Conservation (phyloP, 2,329 filamentous ascomycete genomes). For the Didymosphaeria variabile region DNA sequence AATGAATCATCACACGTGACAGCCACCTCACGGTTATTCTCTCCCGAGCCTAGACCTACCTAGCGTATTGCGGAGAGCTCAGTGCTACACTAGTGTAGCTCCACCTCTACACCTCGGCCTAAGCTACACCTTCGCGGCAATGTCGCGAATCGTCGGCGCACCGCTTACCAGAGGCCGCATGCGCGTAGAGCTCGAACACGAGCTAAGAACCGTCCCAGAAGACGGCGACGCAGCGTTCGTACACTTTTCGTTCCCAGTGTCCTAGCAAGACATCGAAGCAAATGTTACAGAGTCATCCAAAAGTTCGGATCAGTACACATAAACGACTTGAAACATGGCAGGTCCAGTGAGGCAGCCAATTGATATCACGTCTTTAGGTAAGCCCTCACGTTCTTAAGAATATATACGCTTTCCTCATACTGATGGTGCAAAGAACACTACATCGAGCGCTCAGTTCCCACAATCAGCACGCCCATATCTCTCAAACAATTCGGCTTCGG, state of each 20-base stretch:
- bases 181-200: neutral
- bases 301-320: neutral
- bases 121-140: constrained; percentile 17
- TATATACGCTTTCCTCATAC: too few relatives aligned
- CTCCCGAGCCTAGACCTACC: constrained; percentile 21
- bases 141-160: constrained; percentile 13
- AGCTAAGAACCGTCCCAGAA: neutral
- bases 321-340: constrained; percentile 66
- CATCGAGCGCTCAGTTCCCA: constrained; percentile 76
- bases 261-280: too few relatives aligned
- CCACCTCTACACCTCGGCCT: constrained; percentile 23
- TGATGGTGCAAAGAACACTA: constrained; percentile 65
- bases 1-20: constrained; percentile 19
- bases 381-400: neutral
- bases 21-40: constrained; percentile 25
- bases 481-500: constrained; percentile 93
- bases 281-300: too few relatives aligned
- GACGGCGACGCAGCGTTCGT: too few relatives aligned
- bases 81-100: too few relatives aligned
- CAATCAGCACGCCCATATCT: constrained; percentile 80
- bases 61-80: constrained; percentile 24
- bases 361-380: constrained; percentile 68
- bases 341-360: constrained; percentile 87
- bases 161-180: neutral
- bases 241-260: too few relatives aligned